Evolutionary conservation across 148 eudicot species (phyloP).

Genomic region (Silene latifolia): DNA sequence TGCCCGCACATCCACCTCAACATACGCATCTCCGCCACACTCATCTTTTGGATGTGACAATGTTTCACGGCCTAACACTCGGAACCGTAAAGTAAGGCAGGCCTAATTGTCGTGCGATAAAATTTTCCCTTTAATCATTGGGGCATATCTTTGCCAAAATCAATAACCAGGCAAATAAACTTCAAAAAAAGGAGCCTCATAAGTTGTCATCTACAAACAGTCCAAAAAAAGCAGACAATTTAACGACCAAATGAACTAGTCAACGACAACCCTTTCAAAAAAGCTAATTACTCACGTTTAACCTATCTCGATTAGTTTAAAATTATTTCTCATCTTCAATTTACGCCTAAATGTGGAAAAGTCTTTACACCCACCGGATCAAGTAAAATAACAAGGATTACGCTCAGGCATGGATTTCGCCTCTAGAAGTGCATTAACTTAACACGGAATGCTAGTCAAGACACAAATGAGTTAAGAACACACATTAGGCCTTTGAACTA

Average conservation of each 20-base stretch:
- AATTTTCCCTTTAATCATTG: too few relatives aligned
- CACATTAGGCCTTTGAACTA: background rate
- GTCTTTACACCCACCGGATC: background rate
- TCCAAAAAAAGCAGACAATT: background rate
- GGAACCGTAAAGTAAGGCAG: too few relatives aligned
- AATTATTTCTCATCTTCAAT: background rate
- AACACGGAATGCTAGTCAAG: too few relatives aligned
- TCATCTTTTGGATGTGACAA: too few relatives aligned
- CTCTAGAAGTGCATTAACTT: background rate
- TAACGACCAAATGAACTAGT: background rate
- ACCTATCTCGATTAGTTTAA: background rate
- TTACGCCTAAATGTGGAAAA: background rate
- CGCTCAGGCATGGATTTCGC: background rate
- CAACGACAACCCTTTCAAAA: background rate
- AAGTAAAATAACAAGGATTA: background rate
- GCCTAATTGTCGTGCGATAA: too few relatives aligned
- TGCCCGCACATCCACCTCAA: too few relatives aligned
- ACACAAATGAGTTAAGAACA: background rate
- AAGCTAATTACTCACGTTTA: background rate
- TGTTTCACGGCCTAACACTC: too few relatives aligned
- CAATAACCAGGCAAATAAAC: background rate
- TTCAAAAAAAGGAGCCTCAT: background rate
- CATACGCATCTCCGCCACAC: too few relatives aligned
- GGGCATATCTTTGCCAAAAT: too few relatives aligned
- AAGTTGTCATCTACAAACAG: background rate